Evolutionary conservation across 225 moss, liverwort and hornwort genomes (phyloP).

Genomic region (Polytrichum formosum): DNA sequence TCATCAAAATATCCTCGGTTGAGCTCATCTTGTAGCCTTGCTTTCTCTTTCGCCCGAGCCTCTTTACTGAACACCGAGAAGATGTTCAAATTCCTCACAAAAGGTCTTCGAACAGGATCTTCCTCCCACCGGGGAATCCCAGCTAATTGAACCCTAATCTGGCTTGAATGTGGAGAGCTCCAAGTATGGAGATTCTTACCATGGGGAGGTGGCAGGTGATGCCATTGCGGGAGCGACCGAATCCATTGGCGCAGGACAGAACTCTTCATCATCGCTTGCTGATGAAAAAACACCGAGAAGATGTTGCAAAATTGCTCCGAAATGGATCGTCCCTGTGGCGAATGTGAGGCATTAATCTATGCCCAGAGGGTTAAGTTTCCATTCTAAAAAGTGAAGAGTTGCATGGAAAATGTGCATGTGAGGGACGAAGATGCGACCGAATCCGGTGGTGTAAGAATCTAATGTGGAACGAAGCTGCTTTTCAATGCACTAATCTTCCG

Average conservation of each 20-base stretch:
- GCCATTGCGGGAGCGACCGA: neutral
- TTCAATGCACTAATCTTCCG: too few relatives aligned
- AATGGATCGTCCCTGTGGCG: too few relatives aligned
- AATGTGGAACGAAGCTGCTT: too few relatives aligned
- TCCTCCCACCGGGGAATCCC: neutral
- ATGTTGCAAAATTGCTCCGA: too few relatives aligned
- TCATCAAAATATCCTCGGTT: constrained; percentile 64
- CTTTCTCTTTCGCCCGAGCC: constrained; percentile 37
- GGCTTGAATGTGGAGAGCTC: neutral
- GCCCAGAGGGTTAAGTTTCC: too few relatives aligned
- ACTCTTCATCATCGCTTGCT: neutral
- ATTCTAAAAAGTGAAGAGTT: too few relatives aligned
- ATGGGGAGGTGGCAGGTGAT: neutral
- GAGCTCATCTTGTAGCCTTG: constrained; percentile 42
- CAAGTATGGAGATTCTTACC: neutral
- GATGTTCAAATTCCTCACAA: constrained; percentile 35
- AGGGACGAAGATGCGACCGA: too few relatives aligned
- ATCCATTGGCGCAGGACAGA: neutral
- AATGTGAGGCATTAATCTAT: too few relatives aligned
- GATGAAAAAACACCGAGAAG: too few relatives aligned
- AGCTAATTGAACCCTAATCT: neutral
- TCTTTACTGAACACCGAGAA: constrained; percentile 48
- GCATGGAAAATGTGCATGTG: too few relatives aligned
- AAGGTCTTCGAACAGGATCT: neutral
- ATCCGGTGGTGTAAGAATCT: too few relatives aligned